These are phyloP conservation scores for Amborella trichopoda DNA, from an alignment of 164 flowering plant species.

Conservation along the genomic window DNA sequence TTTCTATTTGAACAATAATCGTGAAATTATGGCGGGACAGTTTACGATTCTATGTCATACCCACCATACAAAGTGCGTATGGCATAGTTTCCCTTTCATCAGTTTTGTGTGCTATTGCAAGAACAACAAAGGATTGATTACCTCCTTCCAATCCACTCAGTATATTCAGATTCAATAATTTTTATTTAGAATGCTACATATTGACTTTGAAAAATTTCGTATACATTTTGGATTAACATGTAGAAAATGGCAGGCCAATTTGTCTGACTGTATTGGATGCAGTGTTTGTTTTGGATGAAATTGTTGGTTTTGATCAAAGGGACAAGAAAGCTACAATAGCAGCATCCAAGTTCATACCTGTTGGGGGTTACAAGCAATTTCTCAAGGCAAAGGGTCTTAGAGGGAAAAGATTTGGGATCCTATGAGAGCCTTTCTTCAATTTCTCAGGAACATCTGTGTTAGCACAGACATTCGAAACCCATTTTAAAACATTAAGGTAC, in stretches of 20 bases:
- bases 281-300: conserved; percentile 48
- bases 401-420: conserved; percentile 42
- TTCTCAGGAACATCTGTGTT: conserved; percentile 1
- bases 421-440: conserved; percentile 14
- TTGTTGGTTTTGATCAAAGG: conserved; percentile 43
- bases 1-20: no score
- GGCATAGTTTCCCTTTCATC: no score
- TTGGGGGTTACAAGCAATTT: conserved; percentile 50
- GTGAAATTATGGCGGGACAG: no score
- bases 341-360: conserved; percentile 40
- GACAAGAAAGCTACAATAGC: conserved; percentile 34
- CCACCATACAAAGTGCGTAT: no score
- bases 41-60: no score
- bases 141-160: no score
- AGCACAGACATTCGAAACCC: conserved; percentile 12
- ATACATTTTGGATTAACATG: no score
- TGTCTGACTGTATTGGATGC: conserved; percentile 73
- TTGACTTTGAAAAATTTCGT: no score
- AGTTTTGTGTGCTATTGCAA: no score
- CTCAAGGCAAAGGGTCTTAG: conserved; percentile 43
- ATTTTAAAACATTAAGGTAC: conserved; percentile 29
- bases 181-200: no score
- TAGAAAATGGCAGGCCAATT: conserved; percentile 52
- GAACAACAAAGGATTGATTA: no score
- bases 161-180: no score